Base-by-base conservation (phyloP, 345 rosid species). In the Melastoma malabathricum region DNA sequence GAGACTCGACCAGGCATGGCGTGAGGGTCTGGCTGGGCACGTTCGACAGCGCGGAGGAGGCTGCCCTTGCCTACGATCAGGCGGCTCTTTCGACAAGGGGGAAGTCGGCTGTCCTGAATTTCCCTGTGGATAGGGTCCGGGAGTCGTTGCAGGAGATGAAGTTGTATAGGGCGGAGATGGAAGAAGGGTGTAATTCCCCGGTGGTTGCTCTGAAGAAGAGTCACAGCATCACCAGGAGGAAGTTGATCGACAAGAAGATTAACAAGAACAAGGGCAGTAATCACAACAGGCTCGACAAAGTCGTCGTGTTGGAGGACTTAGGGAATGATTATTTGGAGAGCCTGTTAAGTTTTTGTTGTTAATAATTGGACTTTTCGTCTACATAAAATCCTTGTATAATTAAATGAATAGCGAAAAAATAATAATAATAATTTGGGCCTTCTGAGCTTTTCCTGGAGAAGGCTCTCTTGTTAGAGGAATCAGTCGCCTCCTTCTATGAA, bases 21-120 rank as follows among this genome's bases (percentile, higher is more conserved):
- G 84, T 72, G 17, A 72, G 97, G 25, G 62, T 88, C 18, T 88
- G 97, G 97, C 66, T 88, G 1, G 97, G 97, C n/a, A 88, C 97
- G 3, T 88, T 84, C 52, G 78, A 75, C 67, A 80, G 89, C 1
- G 97, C 94, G 0, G 97, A 88, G 60, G 94, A 76, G 18, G 97
- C 97, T 0, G 94, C 94, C 39, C 55, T 93, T 61, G 97, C 94
- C 1, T 88, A 88, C 27, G 97, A 88, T 50, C 73, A 77, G 59
- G 94, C 97, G 0, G 94, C 97, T 15, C 82, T 61, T 50, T 53
- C 81, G 41, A 88, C 82, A 86, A 70, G 97, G 55, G 94, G 97
- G 31, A 78, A 68, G 44, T 56, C 79, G 5, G 94, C 97, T 1
- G 67, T 84, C 59, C 72, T 88, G 10, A 88, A 88, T 51, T 88